Evolutionary conservation across 1,284 basidiomycete genomes (phyloP).

Genomic region (Anthracocystis panici-leucophaei): DNA sequence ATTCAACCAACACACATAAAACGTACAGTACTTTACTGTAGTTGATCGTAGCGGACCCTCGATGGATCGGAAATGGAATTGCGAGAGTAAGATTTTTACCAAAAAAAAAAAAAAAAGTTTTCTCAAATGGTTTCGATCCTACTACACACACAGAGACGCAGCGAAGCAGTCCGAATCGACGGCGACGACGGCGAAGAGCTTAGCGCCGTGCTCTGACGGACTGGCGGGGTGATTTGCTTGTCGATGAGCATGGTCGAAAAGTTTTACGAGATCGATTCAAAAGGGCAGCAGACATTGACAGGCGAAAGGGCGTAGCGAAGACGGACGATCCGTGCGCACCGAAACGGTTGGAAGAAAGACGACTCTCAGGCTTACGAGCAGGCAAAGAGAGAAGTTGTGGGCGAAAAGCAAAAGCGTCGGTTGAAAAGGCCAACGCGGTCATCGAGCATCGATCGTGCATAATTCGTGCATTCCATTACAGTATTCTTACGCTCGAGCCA

Average conservation of each 20-base stretch:
- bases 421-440: conserved; percentile 19
- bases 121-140: background rate
- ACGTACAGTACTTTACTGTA: too few relatives aligned
- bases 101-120: conserved; percentile 7
- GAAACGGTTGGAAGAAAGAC: background rate
- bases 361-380: background rate
- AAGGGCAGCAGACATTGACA: background rate
- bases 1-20: background rate
- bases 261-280: conserved; percentile 6
- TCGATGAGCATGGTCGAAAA: conserved; percentile 1
- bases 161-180: conserved; percentile 27
- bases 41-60: conserved; percentile 2
- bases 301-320: background rate
- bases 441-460: conserved; percentile 49
- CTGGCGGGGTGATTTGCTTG: too few relatives aligned
- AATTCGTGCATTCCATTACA: conserved; percentile 8
- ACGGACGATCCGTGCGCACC: conserved; percentile 1
- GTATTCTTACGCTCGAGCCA: conserved; percentile 14
- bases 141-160: conserved; percentile 11
- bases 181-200: conserved; percentile 3
- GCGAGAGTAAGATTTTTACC: background rate
- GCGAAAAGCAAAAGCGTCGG: background rate
- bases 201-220: background rate
- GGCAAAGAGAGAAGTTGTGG: background rate
- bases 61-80: conserved; percentile 4